These are phyloP conservation scores for Wickerhamiella brachini DNA, from an alignment of 805 yeast species.

Conservation along the genomic window DNA sequence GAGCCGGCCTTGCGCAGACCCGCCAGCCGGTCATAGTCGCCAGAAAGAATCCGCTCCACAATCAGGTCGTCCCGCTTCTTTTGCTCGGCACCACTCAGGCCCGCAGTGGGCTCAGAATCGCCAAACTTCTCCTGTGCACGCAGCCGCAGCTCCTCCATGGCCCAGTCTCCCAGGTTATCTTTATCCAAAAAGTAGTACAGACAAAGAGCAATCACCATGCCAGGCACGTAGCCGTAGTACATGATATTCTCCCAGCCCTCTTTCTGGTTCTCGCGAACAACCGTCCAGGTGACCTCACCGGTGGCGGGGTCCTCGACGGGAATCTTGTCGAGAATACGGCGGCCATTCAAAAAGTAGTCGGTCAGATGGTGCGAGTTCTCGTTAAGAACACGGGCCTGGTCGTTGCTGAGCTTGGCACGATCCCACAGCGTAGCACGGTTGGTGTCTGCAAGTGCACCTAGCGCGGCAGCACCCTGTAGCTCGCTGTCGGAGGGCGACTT, in stretches of 20 bases:
- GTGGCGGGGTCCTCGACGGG: conserved; percentile 70
- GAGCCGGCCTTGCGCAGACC: conserved; percentile 25
- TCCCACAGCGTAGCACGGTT: conserved; percentile 41
- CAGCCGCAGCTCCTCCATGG: conserved; percentile 63
- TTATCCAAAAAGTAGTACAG: conserved; percentile 38
- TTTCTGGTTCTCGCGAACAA: conserved; percentile 57
- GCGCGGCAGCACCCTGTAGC: conserved; percentile 55
- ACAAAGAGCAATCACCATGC: conserved; percentile 42
- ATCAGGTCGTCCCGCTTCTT: conserved; percentile 61
- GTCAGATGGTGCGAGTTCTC: conserved; percentile 50
- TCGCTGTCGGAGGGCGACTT: conserved; percentile 58
- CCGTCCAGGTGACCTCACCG: conserved; percentile 67
- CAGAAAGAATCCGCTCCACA: conserved; percentile 67
- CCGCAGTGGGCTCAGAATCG: conserved; percentile 25
- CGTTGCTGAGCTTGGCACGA: conserved; percentile 34
- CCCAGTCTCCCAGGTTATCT: conserved; percentile 57
- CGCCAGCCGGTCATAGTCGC: conserved; percentile 58
- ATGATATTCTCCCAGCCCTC: conserved; percentile 80
- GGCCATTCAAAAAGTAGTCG: conserved; percentile 39
- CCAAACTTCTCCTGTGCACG: conserved; percentile 58
- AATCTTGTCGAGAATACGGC: conserved; percentile 64
- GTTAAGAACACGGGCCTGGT: conserved; percentile 40
- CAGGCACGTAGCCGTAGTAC: conserved; percentile 62
- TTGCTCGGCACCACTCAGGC: conserved; percentile 39
- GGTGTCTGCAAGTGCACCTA: conserved; percentile 44